Conservation (phyloP, 176 grass and related monocot genomes). For the Phragmites australis region DNA sequence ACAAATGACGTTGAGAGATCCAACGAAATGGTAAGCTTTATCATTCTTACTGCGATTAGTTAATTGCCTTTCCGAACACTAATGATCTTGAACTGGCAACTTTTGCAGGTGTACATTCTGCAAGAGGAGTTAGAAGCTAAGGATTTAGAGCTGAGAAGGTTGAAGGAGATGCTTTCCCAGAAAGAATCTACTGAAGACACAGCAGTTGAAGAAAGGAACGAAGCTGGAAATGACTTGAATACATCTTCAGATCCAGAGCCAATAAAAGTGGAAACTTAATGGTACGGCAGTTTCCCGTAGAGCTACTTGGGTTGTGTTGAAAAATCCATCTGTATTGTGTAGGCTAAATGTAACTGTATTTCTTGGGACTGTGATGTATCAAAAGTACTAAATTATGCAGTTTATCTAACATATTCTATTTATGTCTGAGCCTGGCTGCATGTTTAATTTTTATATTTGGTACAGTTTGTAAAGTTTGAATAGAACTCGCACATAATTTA, state of each 20-base stretch:
- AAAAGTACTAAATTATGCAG: neutral
- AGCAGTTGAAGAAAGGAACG: slow-evolving; percentile 35
- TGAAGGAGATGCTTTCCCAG: slow-evolving; percentile 61
- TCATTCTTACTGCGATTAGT: neutral
- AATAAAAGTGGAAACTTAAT: slow-evolving; percentile 45
- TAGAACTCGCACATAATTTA: no score
- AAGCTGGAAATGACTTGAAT: slow-evolving; percentile 35
- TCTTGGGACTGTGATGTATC: neutral
- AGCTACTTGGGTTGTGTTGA: neutral
- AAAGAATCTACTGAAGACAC: slow-evolving; percentile 60
- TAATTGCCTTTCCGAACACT: neutral
- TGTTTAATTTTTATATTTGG: no score
- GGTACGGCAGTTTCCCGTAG: neutral
- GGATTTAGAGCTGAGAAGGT: slow-evolving; percentile 62
- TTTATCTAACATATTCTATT: no score
- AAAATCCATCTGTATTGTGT: neutral
- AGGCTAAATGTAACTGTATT: neutral
- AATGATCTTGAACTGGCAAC: neutral
- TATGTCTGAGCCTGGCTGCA: no score
- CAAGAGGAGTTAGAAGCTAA: slow-evolving; percentile 78
- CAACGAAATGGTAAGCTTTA: slow-evolving; percentile 79
- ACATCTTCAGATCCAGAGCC: slow-evolving; percentile 21
- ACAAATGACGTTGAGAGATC: slow-evolving; percentile 94
- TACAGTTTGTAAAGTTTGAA: no score
- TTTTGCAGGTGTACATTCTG: slow-evolving; percentile 63